phyloP scores from a whole-genome alignment of 805 yeast genomes.

The Spathaspora arborariae region DNA sequence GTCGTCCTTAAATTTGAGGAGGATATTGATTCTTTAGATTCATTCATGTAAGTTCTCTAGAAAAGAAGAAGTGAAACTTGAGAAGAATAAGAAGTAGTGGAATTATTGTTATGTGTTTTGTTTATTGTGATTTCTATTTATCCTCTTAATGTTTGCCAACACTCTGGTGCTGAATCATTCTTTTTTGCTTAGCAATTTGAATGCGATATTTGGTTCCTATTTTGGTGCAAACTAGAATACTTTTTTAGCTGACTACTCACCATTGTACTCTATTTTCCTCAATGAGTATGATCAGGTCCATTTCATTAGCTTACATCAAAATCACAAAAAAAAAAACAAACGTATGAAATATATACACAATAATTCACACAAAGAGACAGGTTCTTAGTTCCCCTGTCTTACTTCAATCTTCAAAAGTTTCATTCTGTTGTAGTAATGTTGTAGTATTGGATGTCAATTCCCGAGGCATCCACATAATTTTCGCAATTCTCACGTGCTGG shows the following conservation, averaged over 20 bases:
- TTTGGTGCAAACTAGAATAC: constrained; percentile 82
- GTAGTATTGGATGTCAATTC: neutral
- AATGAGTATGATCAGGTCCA: constrained; percentile 61
- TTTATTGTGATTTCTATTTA: neutral
- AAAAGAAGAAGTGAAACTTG: neutral
- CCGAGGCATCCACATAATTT: neutral
- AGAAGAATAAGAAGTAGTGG: neutral
- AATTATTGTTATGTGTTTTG: neutral
- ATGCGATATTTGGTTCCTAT: constrained; percentile 74
- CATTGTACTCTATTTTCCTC: constrained; percentile 36
- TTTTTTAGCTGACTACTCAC: constrained; percentile 65
- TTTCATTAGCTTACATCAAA: constrained; percentile 56
- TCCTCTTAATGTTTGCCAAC: constrained; percentile 65
- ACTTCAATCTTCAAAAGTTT: neutral
- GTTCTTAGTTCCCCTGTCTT: neutral
- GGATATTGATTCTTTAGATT: neutral
- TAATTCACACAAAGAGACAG: neutral
- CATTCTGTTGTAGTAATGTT: neutral
- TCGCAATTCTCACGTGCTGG: constrained; percentile 1
- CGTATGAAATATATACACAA: neutral
- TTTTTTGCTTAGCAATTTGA: constrained; percentile 8
- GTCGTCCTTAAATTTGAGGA: neutral
- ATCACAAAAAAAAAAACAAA: neutral
- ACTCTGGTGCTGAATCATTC: constrained; percentile 76
- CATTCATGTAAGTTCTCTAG: neutral